Base-by-base conservation (phyloP, 306 rosid genomes). In the Cyamopsis tetragonoloba region DNA sequence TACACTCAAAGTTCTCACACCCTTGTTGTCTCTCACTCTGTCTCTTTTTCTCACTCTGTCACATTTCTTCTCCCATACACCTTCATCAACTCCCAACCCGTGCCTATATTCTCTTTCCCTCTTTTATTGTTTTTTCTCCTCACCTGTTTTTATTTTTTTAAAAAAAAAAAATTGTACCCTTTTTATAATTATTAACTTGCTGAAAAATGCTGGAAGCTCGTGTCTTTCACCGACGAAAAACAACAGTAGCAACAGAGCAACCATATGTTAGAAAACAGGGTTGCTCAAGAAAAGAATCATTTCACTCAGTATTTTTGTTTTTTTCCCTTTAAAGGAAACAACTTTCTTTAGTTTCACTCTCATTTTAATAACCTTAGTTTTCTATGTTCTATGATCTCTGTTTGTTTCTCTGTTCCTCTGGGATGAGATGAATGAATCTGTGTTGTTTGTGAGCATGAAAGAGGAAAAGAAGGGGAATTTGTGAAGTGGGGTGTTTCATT, bases 221-320 rank as follows among this genome's bases (percentile, higher is more conserved):
- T 41, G 70, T 24, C 66, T n/a, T 54, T 61, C 56, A 61, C 79
- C 46, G 70, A 58, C 34, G 65, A 58, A 3, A 58, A 35, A 58
- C 46, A 18, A 46, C 18, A 8, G 37, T 32, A 12, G 15, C 42
- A 23, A 22, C 68, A 56, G 32, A 30, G 34, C 64, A 11, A 39
- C 70, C 74, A 32, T 66, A 18, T 11, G 68, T 20, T 42, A 15
- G 39, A 68, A 67, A 70, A 64, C 68, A 59, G 11, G 44, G 77
- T 67, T 62, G 75, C 44, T 63, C 81, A 82, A 79, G 89, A 43
- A 84, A 84, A 79, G 82, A 80, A 84, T 82, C 84, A 67, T 24
- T 30, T 34, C 12, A 39, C 20, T 23, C 31, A 35, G 5, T 48
- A 48, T 4, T n/a, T n/a, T n/a, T n/a, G n/a, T n/a, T n/a, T n/a